Conservation (phyloP, 768 basidiomycete species). For the Tricholoma terreum region DNA sequence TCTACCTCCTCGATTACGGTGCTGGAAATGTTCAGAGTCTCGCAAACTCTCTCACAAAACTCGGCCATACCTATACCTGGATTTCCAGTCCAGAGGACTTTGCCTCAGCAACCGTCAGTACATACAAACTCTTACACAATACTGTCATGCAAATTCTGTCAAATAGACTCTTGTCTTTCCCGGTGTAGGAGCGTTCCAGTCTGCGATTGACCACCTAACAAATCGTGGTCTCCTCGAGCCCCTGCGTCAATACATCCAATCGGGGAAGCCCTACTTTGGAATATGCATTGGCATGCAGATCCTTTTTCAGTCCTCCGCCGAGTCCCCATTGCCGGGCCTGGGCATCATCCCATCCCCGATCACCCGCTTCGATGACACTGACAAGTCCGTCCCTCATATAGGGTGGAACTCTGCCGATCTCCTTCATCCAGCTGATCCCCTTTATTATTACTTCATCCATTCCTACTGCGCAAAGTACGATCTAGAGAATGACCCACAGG, state of each 20-base stretch:
- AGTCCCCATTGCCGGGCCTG: conserved; percentile 75
- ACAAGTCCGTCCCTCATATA: conserved; percentile 95
- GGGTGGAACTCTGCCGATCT: conserved; percentile 88
- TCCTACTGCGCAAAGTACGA: conserved; percentile 85
- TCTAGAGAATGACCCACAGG: conserved; percentile 47
- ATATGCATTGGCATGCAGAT: conserved; percentile 99
- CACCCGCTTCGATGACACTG: conserved; percentile 59
- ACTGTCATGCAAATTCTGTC: conserved; percentile 13
- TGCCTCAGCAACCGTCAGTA: conserved; percentile 81
- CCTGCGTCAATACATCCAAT: conserved; percentile 74
- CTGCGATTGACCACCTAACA: conserved; percentile 76
- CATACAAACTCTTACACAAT: background rate
- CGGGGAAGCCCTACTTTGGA: conserved; percentile 92
- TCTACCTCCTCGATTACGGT: conserved; percentile 95
- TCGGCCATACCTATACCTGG: conserved; percentile 90
- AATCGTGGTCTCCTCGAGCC: conserved; percentile 76
- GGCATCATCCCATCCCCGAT: conserved; percentile 84
- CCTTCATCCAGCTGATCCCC: conserved; percentile 45
- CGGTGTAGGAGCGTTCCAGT: conserved; percentile 91
- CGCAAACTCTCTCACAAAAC: conserved; percentile 82
- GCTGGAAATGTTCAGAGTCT: conserved; percentile 94
- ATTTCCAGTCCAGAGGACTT: conserved; percentile 80
- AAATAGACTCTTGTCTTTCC: conserved; percentile 90
- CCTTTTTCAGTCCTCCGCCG: conserved; percentile 83
- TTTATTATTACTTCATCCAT: conserved; percentile 96